Conservation (phyloP, 495 filamentous ascomycete species). For the Xylaria cubensis region DNA sequence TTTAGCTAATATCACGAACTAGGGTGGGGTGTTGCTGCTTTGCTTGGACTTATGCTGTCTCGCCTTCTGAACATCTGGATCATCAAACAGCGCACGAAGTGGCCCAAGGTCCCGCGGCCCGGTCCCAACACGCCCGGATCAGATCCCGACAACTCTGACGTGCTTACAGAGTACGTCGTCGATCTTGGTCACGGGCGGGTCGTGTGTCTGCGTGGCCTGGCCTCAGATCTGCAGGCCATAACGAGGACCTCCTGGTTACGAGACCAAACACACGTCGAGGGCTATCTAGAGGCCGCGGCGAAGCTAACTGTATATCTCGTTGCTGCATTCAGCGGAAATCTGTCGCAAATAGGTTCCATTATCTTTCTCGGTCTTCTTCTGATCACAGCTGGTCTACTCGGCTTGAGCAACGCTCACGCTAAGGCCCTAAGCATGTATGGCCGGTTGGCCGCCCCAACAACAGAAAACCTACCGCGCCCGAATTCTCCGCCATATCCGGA, state of each 20-base stretch:
- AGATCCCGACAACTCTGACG: constrained; percentile 27
- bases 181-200: constrained; percentile 39
- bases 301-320: constrained; percentile 63
- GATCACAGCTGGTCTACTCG: constrained; percentile 55
- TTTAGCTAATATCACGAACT: constrained; percentile 3
- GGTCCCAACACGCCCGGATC: background rate
- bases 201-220: constrained; percentile 57
- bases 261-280: constrained; percentile 57
- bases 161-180: constrained; percentile 43
- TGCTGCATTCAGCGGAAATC: constrained; percentile 59
- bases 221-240: constrained; percentile 64
- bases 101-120: constrained; percentile 27
- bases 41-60: constrained; percentile 56
- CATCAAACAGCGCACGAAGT: constrained; percentile 54
- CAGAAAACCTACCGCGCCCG: constrained; percentile 30
- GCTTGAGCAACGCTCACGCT: constrained; percentile 57
- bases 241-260: constrained; percentile 63
- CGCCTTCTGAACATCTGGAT: constrained; percentile 63
- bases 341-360: constrained; percentile 53
- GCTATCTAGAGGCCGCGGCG: constrained; percentile 51
- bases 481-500: constrained; percentile 25
- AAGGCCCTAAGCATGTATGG: constrained; percentile 49
- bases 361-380: constrained; percentile 58
- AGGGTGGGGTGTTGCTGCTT: constrained; percentile 56
- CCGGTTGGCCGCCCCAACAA: constrained; percentile 43